phyloP scores from a whole-genome alignment of 2,329 filamentous ascomycete genomes.

The Pseudonectria buxi region DNA sequence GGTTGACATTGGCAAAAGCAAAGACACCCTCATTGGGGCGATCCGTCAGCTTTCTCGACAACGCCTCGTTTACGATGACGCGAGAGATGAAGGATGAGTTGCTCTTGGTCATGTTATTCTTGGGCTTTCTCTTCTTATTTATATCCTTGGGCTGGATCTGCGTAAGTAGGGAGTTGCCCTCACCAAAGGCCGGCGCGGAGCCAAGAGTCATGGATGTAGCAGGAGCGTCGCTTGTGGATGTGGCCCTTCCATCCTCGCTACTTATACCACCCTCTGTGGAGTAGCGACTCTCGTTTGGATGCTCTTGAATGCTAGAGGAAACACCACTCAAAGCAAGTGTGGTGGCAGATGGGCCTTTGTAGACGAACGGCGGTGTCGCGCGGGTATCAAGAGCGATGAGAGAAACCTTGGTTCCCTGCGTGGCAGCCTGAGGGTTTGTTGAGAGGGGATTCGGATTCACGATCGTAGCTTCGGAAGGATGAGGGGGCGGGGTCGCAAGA shows the following conservation, averaged over 20 bases:
- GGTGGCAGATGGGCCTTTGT: conserved; percentile 46
- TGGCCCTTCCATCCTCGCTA: conserved; percentile 49
- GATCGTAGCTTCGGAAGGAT: conserved; percentile 85
- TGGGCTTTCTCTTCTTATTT: conserved; percentile 83
- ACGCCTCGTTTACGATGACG: conserved; percentile 80
- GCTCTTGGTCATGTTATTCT: conserved; percentile 97
- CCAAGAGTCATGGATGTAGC: conserved; percentile 34
- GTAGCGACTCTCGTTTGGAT: conserved; percentile 51
- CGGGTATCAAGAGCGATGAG: conserved; percentile 65
- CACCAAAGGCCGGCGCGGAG: conserved; percentile 68
- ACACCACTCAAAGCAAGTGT: conserved; percentile 39
- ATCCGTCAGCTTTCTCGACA: conserved; percentile 74
- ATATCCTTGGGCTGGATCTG: conserved; percentile 60
- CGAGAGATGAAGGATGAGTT: conserved; percentile 98
- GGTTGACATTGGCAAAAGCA: conserved; percentile 91
- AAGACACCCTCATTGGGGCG: conserved; percentile 73
- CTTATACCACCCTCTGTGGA: conserved; percentile 54
- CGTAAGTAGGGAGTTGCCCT: conserved; percentile 70
- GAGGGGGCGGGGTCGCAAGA: conserved; percentile 87
- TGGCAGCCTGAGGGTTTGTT: conserved; percentile 77
- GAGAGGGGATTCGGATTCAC: conserved; percentile 86
- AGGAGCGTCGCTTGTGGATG: conserved; percentile 45
- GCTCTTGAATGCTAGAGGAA: conserved; percentile 51
- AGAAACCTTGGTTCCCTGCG: conserved; percentile 76
- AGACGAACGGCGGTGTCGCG: conserved; percentile 46